phyloP scores from a whole-genome alignment of 768 basidiomycete genomes.

The Jaapia argillacea region DNA sequence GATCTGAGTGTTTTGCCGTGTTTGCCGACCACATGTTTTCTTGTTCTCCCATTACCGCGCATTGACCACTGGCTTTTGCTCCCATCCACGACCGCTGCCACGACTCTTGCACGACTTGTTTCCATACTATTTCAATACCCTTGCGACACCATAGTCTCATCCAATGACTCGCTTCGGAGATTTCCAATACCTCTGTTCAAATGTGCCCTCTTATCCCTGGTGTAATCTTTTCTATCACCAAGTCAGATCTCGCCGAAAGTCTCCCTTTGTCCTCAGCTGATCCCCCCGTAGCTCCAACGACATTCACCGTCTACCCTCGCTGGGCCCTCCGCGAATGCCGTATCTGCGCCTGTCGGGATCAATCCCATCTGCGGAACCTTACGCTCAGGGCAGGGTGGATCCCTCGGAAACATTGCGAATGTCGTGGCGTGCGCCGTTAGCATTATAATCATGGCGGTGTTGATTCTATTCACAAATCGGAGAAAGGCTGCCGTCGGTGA shows the following conservation, averaged over 20 bases:
- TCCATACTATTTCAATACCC: too few relatives aligned
- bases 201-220: constrained; percentile 76
- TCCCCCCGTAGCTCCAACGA: constrained; percentile 18
- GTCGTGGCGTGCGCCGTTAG: constrained; percentile 73
- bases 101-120: too few relatives aligned
- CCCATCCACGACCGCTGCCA: too few relatives aligned
- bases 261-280: constrained; percentile 7
- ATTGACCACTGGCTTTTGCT: too few relatives aligned
- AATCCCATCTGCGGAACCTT: constrained; percentile 75
- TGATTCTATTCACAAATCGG: constrained; percentile 49
- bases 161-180: constrained; percentile 62
- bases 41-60: too few relatives aligned
- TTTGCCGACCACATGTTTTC: too few relatives aligned
- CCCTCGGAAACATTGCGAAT: constrained; percentile 80
- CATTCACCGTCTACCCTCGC: constrained; percentile 22
- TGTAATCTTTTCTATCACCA: constrained; percentile 94
- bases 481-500: constrained; percentile 84
- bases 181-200: constrained; percentile 55
- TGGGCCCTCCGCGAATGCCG: constrained; percentile 32
- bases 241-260: constrained; percentile 27
- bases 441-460: constrained; percentile 42
- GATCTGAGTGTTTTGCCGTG: too few relatives aligned
- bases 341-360: constrained; percentile 69
- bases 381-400: constrained; percentile 42
- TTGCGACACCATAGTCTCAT: too few relatives aligned